Conservation (phyloP, 495 filamentous ascomycete species). For the Evernia prunastri region DNA sequence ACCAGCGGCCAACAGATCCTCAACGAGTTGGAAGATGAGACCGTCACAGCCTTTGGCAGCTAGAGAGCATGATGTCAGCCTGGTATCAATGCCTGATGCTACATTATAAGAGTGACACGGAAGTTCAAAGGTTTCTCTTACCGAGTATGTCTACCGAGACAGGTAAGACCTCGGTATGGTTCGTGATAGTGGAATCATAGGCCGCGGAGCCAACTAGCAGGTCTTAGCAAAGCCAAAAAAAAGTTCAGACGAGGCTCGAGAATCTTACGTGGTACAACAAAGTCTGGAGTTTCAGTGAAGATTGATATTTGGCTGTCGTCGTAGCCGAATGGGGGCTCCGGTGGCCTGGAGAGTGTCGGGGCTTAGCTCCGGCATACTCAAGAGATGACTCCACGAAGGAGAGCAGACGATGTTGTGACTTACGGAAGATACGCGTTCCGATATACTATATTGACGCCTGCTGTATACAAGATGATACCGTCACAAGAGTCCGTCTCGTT, state of each 20-base stretch:
- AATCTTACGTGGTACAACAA: constrained; percentile 41
- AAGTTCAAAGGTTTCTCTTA: neutral
- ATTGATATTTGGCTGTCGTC: constrained; percentile 36
- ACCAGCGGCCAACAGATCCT: constrained; percentile 43
- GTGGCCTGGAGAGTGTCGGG: constrained; percentile 28
- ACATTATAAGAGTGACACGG: neutral
- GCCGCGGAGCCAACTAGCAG: constrained; percentile 42
- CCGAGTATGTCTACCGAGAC: constrained; percentile 53
- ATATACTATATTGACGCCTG: constrained; percentile 30
- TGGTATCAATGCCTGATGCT: neutral
- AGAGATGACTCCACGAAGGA: constrained; percentile 4
- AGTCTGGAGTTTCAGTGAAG: constrained; percentile 48
- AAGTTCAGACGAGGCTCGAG: too few species aligned
- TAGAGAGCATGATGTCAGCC: neutral
- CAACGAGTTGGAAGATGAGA: constrained; percentile 49
- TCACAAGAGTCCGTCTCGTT: constrained; percentile 39
- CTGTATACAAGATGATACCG: constrained; percentile 35
- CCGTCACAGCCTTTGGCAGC: constrained; percentile 55
- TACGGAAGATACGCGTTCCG: constrained; percentile 29
- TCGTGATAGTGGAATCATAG: constrained; percentile 47
- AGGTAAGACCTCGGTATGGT: constrained; percentile 49
- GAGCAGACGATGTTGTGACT: constrained; percentile 1
- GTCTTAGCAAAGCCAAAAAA: too few species aligned
- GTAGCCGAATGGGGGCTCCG: constrained; percentile 39
- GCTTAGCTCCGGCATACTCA: neutral